phyloP scores from a whole-genome alignment of 2,329 filamentous ascomycete genomes.

The Phoma sp. region DNA sequence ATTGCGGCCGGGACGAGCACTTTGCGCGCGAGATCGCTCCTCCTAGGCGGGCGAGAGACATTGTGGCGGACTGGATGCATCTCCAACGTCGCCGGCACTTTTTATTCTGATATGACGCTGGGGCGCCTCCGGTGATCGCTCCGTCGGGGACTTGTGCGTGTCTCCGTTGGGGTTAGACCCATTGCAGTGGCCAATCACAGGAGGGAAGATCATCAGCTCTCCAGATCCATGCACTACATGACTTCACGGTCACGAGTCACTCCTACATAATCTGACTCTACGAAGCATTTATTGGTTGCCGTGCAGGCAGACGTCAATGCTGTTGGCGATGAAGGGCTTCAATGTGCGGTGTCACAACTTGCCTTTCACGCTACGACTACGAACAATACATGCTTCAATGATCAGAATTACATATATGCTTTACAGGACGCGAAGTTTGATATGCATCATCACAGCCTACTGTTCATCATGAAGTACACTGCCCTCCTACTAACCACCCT shows the following conservation, averaged over 20 bases:
- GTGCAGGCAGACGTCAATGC: not conserved
- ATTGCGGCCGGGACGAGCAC: constrained; percentile 41
- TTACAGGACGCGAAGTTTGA: too few species aligned
- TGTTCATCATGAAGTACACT: not conserved
- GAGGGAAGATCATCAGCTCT: constrained; percentile 3
- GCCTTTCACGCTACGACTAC: not conserved
- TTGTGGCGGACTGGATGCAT: constrained; percentile 34
- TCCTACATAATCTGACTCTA: not conserved
- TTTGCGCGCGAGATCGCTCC: constrained; percentile 42
- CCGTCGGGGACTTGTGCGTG: constrained; percentile 29
- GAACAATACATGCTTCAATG: not conserved
- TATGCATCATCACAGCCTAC: too few species aligned
- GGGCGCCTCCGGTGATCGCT: constrained; percentile 5
- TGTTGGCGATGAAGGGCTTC: not conserved
- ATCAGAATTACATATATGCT: too few species aligned
- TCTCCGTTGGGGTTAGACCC: not conserved
- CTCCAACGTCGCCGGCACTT: constrained; percentile 25
- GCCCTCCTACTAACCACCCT: not conserved
- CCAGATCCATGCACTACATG: not conserved
- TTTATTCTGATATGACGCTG: constrained; percentile 29
- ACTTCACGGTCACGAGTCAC: too few species aligned
- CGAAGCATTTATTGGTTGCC: not conserved
- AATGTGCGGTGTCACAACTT: not conserved
- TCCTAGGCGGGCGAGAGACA: constrained; percentile 47
- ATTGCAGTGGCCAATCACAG: constrained; percentile 30